Evolutionary conservation across 1,284 basidiomycete genomes (phyloP), one percentile per base, ranked within the genome.

Genomic region (Naganishia sp.): DNA sequence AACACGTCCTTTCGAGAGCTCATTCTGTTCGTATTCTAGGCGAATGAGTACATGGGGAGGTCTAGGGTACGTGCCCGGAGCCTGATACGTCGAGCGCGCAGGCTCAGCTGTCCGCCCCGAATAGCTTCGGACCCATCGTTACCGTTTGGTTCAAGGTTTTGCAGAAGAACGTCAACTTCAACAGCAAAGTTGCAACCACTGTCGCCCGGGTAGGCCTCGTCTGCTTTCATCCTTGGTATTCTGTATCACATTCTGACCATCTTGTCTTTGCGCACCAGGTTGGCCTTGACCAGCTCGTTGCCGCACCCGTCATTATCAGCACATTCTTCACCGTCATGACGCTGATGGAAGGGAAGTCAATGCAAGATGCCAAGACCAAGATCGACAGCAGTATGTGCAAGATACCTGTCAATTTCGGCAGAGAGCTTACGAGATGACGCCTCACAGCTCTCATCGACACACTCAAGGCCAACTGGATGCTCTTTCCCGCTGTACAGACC

Each of bases 281-380:
- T 28, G 76, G 73, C 4, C 70, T 81, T 41, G 82, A 83, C 71
- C 82, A 83, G 71, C 80, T 82, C 66, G 70, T 75, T 2, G 76
- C 81, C 60, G 80, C 81, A 3, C 82, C 82, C 0, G 63, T 72
- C n/a, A 73, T 81, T 15, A 63, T 79, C 54, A 71, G 72, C 9
- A 72, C 76, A n/a, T 83, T 82, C 75, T 83, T 82, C 77, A 77
- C 78, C 6, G 72, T 73, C 47, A 82, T 81, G 75, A 77, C 80
- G 2, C 68, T 81, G 5, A 69, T 80, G 43, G 82, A 83, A 69
- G 81, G 81, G 56, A 80, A 81, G 70, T 73, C 73, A 41, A 49
- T 79, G 47, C 67, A 73, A 10, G 79, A 76, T 17, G 80, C 76
- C 50, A 75, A 78, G 71, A 66, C 70, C 46, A 81, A 81, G 71